Evolutionary conservation across 345 rosid species (phyloP).

Genomic region (Rhodamnia rubescens): DNA sequence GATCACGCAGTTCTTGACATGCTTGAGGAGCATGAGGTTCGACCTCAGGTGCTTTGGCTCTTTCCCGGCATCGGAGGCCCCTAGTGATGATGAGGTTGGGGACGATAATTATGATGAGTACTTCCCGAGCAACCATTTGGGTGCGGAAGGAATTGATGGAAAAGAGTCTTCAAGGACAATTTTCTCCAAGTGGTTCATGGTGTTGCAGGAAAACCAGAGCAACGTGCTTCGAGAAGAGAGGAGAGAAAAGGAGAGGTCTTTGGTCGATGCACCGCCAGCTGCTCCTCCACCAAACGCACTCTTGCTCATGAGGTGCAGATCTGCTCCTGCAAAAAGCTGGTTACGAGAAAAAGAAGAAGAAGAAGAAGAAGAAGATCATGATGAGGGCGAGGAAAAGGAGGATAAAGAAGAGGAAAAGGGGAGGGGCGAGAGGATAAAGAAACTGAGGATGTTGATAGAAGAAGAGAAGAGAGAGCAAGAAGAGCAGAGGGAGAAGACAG

Average conservation of each 20-base stretch:
- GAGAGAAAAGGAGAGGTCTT: neutral
- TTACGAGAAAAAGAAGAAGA: conserved; percentile 1
- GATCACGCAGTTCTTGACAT: conserved; percentile 26
- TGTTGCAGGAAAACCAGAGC: conserved; percentile 23
- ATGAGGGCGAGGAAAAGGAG: conserved; percentile 1
- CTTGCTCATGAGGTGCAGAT: conserved; percentile 38
- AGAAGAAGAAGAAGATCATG: neutral
- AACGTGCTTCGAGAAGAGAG: neutral
- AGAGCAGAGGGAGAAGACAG: neutral
- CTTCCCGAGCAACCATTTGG: neutral
- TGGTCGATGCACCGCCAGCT: conserved; percentile 1
- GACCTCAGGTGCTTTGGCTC: conserved; percentile 28
- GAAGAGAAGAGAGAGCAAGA: neutral
- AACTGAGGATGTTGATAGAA: conserved; percentile 8
- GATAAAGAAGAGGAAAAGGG: neutral
- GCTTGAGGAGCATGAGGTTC: conserved; percentile 20
- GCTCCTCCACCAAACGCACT: conserved; percentile 38
- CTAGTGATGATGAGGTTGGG: conserved; percentile 10
- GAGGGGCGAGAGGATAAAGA: neutral
- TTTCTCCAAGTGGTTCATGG: conserved; percentile 41
- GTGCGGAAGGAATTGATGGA: neutral
- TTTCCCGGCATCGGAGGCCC: conserved; percentile 14
- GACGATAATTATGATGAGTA: conserved; percentile 13
- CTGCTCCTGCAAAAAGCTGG: conserved; percentile 34
- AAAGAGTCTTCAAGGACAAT: conserved; percentile 16